Percentiles rank a stretch among this genome's conserved stretches.
Evolutionary conservation across 139 green algal species (phyloP).

Genomic region (Chlorella sp.): DNA sequence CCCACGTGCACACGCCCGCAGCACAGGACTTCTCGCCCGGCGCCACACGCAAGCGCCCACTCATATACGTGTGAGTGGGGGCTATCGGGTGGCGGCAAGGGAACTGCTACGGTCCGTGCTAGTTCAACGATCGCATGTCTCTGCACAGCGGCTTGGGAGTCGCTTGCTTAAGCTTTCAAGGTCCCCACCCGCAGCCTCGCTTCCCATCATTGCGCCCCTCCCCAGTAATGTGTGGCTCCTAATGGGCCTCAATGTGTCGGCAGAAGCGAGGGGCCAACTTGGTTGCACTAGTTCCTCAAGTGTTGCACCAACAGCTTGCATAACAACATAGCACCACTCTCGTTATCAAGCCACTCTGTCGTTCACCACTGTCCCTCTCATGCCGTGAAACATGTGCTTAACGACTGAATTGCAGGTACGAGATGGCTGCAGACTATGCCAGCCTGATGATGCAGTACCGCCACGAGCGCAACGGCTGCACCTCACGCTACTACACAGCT

Average conservation of each 20-base stretch:
- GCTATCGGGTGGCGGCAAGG: background rate
- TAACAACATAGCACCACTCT: background rate
- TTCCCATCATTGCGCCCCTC: no score
- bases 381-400: no score
- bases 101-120: no score
- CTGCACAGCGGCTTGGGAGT: background rate
- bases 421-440: conserved; percentile 3
- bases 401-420: background rate
- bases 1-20: conserved; percentile 11
- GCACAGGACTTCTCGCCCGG: background rate
- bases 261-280: no score
- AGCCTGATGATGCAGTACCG: conserved; percentile 14
- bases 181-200: no score
- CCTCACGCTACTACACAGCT: background rate
- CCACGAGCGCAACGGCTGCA: background rate
- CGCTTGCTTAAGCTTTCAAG: no score
- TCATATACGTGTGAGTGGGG: conserved; percentile 27
- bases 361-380: no score
- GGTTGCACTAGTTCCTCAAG: no score
- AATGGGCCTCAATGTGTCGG: no score
- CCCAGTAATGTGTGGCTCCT: no score
- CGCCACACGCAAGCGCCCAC: conserved; percentile 10
- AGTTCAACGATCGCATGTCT: background rate
- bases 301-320: no score
- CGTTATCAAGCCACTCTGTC: background rate